Percentiles rank a stretch among this genome's conserved stretches.
Conservation (phyloP, 2,329 filamentous ascomycete genomes). For the Balansia obtecta region DNA sequence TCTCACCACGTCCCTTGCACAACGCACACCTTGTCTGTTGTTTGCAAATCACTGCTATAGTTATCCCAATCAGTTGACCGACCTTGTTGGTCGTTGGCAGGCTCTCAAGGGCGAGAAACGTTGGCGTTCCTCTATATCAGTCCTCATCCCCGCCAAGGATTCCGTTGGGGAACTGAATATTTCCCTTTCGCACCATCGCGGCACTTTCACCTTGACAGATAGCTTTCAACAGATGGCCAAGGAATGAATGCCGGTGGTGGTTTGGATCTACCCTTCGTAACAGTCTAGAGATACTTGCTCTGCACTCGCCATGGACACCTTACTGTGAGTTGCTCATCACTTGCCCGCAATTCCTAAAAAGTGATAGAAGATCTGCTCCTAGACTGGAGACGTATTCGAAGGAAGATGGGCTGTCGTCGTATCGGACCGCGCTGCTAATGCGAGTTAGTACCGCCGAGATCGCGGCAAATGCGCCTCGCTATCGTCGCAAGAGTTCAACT, state of each 20-base stretch:
- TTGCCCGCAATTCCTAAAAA: background rate
- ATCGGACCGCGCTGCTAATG: background rate
- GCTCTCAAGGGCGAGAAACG: no score
- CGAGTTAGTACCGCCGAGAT: constrained; percentile 69
- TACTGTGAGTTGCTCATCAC: constrained; percentile 38
- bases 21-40: no score
- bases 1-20: no score
- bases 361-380: background rate
- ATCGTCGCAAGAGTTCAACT: constrained; percentile 85
- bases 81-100: no score
- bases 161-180: background rate
- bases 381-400: background rate
- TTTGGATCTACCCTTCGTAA: background rate
- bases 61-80: no score
- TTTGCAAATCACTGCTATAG: no score
- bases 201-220: background rate
- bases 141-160: no score
- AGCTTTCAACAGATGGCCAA: background rate
- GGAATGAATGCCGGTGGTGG: background rate
- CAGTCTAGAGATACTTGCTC: background rate
- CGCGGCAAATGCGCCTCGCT: constrained; percentile 78
- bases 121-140: no score
- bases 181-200: background rate
- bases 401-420: background rate
- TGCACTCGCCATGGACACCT: constrained; percentile 40